Evolutionary conservation across 169 alveolate genomes (phyloP).

Genomic region (Babesia bovis): DNA sequence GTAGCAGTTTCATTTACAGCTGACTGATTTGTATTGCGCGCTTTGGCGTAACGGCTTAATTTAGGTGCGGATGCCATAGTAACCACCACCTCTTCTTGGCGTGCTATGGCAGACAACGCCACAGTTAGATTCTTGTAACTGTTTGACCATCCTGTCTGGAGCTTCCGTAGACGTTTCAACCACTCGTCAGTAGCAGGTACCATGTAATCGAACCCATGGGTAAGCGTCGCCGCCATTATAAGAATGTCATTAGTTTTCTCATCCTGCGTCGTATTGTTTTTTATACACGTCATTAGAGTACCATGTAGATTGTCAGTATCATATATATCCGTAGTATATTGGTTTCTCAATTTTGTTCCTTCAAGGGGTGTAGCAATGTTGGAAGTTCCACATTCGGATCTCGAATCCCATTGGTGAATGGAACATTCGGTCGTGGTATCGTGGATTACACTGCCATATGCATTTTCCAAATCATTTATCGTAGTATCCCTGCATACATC

Average conservation of each 20-base stretch:
- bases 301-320: neutral
- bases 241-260: constrained; percentile 1
- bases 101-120: constrained; percentile 4
- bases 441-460: too few species aligned
- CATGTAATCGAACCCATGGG: constrained; percentile 9
- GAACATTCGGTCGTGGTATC: neutral
- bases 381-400: neutral
- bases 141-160: constrained; percentile 17
- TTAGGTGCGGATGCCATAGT: constrained; percentile 16
- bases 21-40: neutral
- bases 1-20: neutral
- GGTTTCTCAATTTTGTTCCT: neutral
- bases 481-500: neutral
- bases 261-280: neutral
- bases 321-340: neutral
- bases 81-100: constrained; percentile 3
- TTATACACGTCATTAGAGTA: constrained; percentile 1
- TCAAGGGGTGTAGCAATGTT: neutral
- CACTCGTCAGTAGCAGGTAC: constrained; percentile 13
- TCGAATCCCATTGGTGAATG: neutral
- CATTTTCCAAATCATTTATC: neutral
- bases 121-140: neutral
- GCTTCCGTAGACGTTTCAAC: neutral
- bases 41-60: constrained; percentile 11
- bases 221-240: constrained; percentile 4